Conservation (phyloP, 805 yeast species). For the Yueomyces sinensis region DNA sequence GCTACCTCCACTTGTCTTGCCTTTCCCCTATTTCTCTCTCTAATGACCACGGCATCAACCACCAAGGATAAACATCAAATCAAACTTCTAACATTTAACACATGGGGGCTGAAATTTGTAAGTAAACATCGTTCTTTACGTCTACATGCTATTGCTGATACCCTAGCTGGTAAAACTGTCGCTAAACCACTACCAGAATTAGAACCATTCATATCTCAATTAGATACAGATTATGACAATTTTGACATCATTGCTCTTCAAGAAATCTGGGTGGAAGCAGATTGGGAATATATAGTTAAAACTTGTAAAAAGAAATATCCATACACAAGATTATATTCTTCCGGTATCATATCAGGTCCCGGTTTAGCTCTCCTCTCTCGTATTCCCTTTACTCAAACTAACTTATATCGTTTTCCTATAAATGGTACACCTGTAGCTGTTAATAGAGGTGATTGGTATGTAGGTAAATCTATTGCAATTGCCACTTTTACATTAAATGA, state of each 20-base stretch:
- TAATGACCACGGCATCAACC: too few species aligned
- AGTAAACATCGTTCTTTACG: constrained; percentile 59
- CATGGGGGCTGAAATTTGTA: constrained; percentile 84
- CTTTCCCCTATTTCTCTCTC: too few species aligned
- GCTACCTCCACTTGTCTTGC: too few species aligned
- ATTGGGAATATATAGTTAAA: constrained; percentile 53
- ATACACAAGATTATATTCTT: constrained; percentile 52
- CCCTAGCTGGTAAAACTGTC: constrained; percentile 29
- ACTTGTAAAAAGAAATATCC: constrained; percentile 40
- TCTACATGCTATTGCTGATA: constrained; percentile 59
- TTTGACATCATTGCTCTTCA: constrained; percentile 89
- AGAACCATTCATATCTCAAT: not conserved
- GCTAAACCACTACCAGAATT: constrained; percentile 11
- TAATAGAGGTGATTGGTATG: constrained; percentile 93
- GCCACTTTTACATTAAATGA: constrained; percentile 40
- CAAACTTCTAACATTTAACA: constrained; percentile 54
- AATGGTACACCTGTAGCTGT: constrained; percentile 93
- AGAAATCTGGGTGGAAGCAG: constrained; percentile 83
- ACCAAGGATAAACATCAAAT: too few species aligned
- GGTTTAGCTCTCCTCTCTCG: constrained; percentile 79
- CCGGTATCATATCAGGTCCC: constrained; percentile 88
- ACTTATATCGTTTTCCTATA: constrained; percentile 73
- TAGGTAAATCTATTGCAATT: constrained; percentile 79
- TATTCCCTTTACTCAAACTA: constrained; percentile 69
- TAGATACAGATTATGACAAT: constrained; percentile 13